Percentiles rank a stretch among this genome's conserved stretches.
Conservation (phyloP, 2,329 filamentous ascomycete species). For the Aspergillus sp. region DNA sequence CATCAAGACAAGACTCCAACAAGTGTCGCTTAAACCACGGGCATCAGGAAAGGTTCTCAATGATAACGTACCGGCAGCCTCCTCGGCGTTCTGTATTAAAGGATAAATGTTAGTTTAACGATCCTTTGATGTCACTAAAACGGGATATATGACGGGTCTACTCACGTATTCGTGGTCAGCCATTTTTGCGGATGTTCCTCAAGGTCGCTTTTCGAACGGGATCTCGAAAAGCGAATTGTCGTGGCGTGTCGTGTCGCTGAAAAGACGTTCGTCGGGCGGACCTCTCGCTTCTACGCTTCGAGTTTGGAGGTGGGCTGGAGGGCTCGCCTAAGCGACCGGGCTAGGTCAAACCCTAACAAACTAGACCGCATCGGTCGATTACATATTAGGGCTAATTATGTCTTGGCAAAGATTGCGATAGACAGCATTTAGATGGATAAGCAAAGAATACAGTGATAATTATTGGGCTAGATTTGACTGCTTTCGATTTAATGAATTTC, state of each 20-base stretch:
- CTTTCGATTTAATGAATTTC: too few species aligned
- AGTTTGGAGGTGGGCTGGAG: constrained; percentile 30
- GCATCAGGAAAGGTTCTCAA: constrained; percentile 13
- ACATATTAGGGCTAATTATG: constrained; percentile 5
- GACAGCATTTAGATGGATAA: too few species aligned
- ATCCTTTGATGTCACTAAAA: background rate
- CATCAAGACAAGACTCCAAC: constrained; percentile 1
- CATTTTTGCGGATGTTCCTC: constrained; percentile 61
- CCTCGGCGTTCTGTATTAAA: constrained; percentile 75
- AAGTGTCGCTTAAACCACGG: constrained; percentile 8
- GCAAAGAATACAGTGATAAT: background rate
- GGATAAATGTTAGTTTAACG: constrained; percentile 31
- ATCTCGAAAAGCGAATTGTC: constrained; percentile 43
- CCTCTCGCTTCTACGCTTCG: constrained; percentile 24
- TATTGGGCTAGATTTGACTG: background rate
- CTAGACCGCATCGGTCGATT: constrained; percentile 21
- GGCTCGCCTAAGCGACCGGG: constrained; percentile 40
- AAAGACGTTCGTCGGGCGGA: constrained; percentile 23
- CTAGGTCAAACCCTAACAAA: constrained; percentile 37
- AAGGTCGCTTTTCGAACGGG: constrained; percentile 40
- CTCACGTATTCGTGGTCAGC: constrained; percentile 85
- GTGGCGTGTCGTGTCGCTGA: constrained; percentile 36
- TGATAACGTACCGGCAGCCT: constrained; percentile 70
- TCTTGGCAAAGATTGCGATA: constrained; percentile 8
- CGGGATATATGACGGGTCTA: constrained; percentile 21